Conservation (phyloP, 805 yeast species). For the Candida qinlingensis region DNA sequence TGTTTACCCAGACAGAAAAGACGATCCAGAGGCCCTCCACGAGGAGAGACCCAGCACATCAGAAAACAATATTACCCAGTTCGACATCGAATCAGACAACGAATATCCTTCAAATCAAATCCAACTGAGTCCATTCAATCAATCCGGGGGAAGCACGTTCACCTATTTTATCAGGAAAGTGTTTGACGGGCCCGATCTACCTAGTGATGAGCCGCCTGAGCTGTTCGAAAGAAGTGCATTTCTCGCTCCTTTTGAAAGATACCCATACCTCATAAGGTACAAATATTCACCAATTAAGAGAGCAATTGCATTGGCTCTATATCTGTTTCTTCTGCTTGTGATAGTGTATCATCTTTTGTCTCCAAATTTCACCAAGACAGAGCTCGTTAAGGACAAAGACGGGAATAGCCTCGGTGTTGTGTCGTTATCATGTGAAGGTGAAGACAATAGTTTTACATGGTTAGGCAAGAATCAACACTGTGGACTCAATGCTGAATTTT, state of each 20-base stretch:
- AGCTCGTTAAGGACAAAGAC: background rate
- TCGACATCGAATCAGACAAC: background rate
- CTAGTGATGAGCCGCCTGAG: slow-evolving; percentile 1
- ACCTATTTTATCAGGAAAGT: background rate
- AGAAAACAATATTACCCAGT: background rate
- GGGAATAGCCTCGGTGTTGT: slow-evolving; percentile 10
- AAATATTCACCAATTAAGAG: background rate
- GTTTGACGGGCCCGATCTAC: slow-evolving; percentile 1
- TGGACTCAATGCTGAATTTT: slow-evolving; percentile 57
- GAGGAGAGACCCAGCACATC: background rate
- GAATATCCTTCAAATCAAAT: background rate
- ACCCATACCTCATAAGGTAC: background rate
- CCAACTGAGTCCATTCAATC: background rate
- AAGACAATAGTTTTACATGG: slow-evolving; percentile 47
- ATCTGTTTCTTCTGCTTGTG: background rate
- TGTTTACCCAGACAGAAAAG: background rate
- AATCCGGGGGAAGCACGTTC: background rate
- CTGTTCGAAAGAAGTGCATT: background rate
- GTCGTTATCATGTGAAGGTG: slow-evolving; percentile 43
- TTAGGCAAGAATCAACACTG: slow-evolving; percentile 68
- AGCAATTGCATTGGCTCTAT: background rate
- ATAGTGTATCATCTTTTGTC: background rate
- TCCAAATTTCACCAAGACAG: background rate
- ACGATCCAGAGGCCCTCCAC: background rate
- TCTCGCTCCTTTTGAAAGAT: background rate